These are phyloP conservation scores for Kazachstania sp. DNA, from an alignment of 1,139 yeast species.

Conservation along the genomic window DNA sequence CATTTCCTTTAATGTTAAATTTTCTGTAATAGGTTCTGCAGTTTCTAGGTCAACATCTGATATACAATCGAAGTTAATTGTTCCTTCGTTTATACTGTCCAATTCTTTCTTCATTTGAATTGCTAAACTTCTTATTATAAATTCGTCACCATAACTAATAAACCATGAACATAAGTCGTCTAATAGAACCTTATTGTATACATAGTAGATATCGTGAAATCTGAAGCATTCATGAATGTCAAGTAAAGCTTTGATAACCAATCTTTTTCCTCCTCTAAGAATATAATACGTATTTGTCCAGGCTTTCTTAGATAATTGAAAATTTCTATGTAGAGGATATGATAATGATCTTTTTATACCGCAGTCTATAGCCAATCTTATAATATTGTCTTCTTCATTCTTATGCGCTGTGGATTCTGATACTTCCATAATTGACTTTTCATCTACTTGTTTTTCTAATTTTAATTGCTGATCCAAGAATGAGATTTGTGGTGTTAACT, in stretches of 20 bases:
- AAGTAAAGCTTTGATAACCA: conserved; percentile 51
- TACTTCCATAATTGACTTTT: not conserved
- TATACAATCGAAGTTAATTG: conserved; percentile 7
- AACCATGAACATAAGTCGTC: conserved; percentile 81
- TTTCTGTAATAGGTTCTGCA: conserved; percentile 6
- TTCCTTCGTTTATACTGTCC: conserved; percentile 6
- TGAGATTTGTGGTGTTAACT: conserved; percentile 66
- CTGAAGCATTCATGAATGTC: conserved; percentile 67
- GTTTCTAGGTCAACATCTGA: conserved; percentile 8
- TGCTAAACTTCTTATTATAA: conserved; percentile 53
- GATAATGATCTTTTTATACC: conserved; percentile 64
- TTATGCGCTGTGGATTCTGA: not conserved
- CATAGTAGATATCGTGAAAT: conserved; percentile 78
- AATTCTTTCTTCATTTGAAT: conserved; percentile 43
- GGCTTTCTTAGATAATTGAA: conserved; percentile 46
- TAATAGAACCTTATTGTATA: conserved; percentile 69
- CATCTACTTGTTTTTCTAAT: conserved; percentile 28
- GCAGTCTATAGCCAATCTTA: conserved; percentile 50
- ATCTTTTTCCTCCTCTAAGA: conserved; percentile 61
- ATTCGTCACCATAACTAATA: conserved; percentile 41
- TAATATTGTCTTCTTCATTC: conserved; percentile 23
- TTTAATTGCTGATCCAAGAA: conserved; percentile 54
- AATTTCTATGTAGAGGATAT: conserved; percentile 74
- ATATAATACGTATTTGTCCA: conserved; percentile 71
- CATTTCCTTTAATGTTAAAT: conserved; percentile 6